Evolutionary conservation across 2,329 filamentous ascomycete genomes (phyloP).

Genomic region (Lomentospora prolificans): DNA sequence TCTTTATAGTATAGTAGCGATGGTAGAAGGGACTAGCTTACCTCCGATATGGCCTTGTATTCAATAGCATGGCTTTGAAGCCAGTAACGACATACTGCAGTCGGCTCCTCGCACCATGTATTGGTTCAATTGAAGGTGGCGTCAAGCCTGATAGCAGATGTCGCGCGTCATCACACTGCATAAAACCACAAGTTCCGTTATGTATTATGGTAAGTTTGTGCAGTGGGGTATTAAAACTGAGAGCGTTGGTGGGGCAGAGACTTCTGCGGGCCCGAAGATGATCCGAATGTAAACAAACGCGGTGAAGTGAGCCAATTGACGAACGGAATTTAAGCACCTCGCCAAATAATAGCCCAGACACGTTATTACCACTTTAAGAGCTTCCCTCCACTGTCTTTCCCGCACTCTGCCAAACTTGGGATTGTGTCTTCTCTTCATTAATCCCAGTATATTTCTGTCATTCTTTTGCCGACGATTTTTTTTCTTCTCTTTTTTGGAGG

Average conservation of each 20-base stretch:
- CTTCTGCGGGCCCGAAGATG: constrained; percentile 5
- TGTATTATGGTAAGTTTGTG: no score
- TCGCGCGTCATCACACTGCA: no score
- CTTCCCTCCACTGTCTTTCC: background rate
- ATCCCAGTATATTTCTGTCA: background rate
- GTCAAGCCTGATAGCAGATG: no score
- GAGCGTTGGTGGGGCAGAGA: background rate
- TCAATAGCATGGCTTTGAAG: no score
- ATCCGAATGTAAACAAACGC: constrained; percentile 24
- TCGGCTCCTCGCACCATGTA: no score
- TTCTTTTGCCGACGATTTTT: background rate
- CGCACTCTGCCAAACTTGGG: background rate
- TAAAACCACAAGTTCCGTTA: no score
- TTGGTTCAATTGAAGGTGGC: no score
- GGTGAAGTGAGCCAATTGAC: constrained; percentile 10
- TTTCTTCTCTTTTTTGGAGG: background rate
- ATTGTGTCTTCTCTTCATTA: background rate
- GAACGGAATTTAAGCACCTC: background rate
- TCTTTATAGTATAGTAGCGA: background rate
- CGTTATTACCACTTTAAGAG: background rate
- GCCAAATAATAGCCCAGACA: constrained; percentile 7
- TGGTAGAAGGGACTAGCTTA: no score
- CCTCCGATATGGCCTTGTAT: no score
- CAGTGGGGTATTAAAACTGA: no score
- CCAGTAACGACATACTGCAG: no score